phyloP scores from a whole-genome alignment of 225 moss, liverwort and hornwort species.

The Bryoerythrophyllum caledonicum region DNA sequence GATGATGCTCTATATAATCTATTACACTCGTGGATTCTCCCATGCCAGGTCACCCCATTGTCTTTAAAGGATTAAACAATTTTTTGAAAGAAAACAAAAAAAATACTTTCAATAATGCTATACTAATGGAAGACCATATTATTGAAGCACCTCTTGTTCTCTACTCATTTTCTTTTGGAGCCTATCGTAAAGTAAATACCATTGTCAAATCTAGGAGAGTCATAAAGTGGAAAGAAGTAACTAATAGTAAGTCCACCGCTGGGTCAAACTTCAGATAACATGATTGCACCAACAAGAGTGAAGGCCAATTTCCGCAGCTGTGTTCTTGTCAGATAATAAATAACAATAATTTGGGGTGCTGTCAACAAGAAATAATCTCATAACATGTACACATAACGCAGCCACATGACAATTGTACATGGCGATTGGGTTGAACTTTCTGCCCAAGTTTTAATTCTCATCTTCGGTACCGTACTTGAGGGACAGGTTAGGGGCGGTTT shows the following conservation, averaged over 20 bases:
- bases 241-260: not conserved
- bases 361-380: not conserved
- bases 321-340: not conserved
- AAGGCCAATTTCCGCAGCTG: not conserved
- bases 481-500: no score
- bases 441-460: not conserved
- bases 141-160: no score
- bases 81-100: no score
- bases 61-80: no score
- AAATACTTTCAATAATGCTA: no score
- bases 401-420: not conserved
- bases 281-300: not conserved
- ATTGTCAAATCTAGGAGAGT: not conserved
- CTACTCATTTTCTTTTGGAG: not conserved
- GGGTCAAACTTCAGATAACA: constrained; percentile 5
- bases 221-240: no score
- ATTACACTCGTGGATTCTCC: no score
- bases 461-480: not conserved
- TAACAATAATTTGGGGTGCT: not conserved
- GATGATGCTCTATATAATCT: no score
- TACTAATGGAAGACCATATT: no score
- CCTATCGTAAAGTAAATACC: no score
- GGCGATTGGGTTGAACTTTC: not conserved
- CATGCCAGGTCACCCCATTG: no score
- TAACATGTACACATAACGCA: not conserved